These are phyloP conservation scores for Diutina scorzettiae DNA, from an alignment of 1,139 yeast genomes.

Conservation along the genomic window DNA sequence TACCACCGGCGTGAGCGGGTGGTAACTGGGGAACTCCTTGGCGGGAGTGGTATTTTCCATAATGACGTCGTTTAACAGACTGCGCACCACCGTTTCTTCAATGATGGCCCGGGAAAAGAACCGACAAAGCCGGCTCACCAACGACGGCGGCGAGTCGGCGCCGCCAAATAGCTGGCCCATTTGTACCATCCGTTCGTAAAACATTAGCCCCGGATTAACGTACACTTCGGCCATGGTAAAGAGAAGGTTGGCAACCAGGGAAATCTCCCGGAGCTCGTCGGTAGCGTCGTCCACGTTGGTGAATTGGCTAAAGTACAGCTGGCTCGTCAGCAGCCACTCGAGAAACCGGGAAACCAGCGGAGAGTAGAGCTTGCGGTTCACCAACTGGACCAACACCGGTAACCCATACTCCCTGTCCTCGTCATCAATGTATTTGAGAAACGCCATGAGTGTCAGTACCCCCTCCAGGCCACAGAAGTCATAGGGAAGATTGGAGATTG, in stretches of 20 bases:
- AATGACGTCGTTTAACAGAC: conserved; percentile 33
- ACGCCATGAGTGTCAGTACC: conserved; percentile 39
- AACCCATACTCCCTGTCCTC: conserved; percentile 42
- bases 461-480: conserved; percentile 50
- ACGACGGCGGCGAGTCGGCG: conserved; percentile 12
- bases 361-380: neutral
- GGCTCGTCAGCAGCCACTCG: conserved; percentile 10
- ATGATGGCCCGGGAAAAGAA: conserved; percentile 37
- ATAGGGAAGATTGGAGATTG: conserved; percentile 42
- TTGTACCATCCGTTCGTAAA: conserved; percentile 36
- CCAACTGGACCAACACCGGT: conserved; percentile 10
- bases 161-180: conserved; percentile 33
- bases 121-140: conserved; percentile 20
- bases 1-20: conserved; percentile 23
- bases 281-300: conserved; percentile 17
- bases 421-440: conserved; percentile 45
- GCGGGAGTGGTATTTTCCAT: conserved; percentile 31
- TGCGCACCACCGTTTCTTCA: conserved; percentile 46
- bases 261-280: conserved; percentile 21
- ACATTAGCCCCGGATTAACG: conserved; percentile 37
- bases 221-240: conserved; percentile 41
- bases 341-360: conserved; percentile 8
- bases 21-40: conserved; percentile 14
- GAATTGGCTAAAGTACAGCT: conserved; percentile 18
- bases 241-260: conserved; percentile 26